Percentiles rank a stretch among this genome's conserved stretches.
Evolutionary conservation across 352 stramenopile species (phyloP).

Genomic region (Phytophthora ohioensis): DNA sequence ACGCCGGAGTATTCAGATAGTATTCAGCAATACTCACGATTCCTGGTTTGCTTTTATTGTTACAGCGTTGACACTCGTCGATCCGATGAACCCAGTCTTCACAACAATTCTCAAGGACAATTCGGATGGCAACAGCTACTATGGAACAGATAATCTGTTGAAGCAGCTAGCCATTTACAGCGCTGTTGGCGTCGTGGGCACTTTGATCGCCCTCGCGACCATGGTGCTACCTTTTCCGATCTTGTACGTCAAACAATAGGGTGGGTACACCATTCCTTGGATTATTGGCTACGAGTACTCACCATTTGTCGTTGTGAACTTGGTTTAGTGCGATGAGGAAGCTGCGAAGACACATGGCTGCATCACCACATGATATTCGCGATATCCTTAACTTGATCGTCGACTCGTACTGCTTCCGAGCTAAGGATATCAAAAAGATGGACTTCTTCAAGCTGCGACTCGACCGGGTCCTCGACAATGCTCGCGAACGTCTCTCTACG

Average conservation of each 20-base stretch:
- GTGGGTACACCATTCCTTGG: background rate
- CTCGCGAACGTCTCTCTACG: slow-evolving; percentile 44
- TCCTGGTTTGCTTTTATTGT: background rate
- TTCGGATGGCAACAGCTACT: slow-evolving; percentile 48
- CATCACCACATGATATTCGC: slow-evolving; percentile 64
- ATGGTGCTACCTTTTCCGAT: slow-evolving; percentile 73
- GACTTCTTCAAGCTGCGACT: slow-evolving; percentile 79
- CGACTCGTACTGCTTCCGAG: slow-evolving; percentile 82
- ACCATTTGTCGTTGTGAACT: slow-evolving; percentile 1
- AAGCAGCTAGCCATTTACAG: slow-evolving; percentile 77
- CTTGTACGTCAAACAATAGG: slow-evolving; percentile 44
- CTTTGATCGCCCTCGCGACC: slow-evolving; percentile 63
- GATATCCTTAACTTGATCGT: slow-evolving; percentile 86
- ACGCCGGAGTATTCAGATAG: background rate
- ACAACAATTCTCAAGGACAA: slow-evolving; percentile 63
- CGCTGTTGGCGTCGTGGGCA: slow-evolving; percentile 69
- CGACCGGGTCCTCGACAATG: slow-evolving; percentile 52
- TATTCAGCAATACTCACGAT: slow-evolving; percentile 2
- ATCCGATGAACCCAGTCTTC: slow-evolving; percentile 75
- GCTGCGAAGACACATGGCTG: slow-evolving; percentile 54
- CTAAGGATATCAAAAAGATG: slow-evolving; percentile 81
- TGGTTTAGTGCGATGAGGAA: slow-evolving; percentile 57
- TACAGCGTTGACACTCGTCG: slow-evolving; percentile 68
- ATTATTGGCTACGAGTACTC: slow-evolving; percentile 3
- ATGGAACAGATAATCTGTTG: slow-evolving; percentile 63